Conservation (phyloP, 2,329 filamentous ascomycete species). For the Penicillium olsonii region DNA sequence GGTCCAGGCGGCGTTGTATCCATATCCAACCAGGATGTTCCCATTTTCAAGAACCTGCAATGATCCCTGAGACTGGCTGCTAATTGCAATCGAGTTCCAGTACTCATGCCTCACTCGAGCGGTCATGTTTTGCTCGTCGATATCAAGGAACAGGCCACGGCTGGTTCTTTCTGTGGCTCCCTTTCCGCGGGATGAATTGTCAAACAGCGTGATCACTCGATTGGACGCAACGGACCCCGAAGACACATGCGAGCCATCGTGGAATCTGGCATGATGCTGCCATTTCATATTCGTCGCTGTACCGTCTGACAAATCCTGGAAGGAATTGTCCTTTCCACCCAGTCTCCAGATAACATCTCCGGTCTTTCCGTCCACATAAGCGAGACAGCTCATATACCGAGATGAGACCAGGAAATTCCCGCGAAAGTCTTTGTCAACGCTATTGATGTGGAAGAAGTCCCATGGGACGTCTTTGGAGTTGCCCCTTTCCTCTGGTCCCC, state of each 20-base stretch:
- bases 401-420: conserved; percentile 50
- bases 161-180: conserved; percentile 28
- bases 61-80: conserved; percentile 47
- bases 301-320: conserved; percentile 44
- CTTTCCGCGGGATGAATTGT: conserved; percentile 38
- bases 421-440: conserved; percentile 51
- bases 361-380: conserved; percentile 44
- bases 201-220: conserved; percentile 41
- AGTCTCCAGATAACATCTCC: conserved; percentile 55
- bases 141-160: conserved; percentile 48
- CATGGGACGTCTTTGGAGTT: conserved; percentile 36
- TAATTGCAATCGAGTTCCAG: conserved; percentile 39
- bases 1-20: conserved; percentile 52
- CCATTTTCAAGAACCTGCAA: conserved; percentile 45
- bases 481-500: conserved; percentile 21
- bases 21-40: conserved; percentile 54
- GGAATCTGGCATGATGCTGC: conserved; percentile 56
- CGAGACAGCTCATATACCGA: conserved; percentile 39
- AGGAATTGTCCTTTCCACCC: conserved; percentile 50
- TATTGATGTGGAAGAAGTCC: conserved; percentile 61
- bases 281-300: conserved; percentile 51
- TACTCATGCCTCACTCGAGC: conserved; percentile 45
- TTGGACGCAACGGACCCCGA: conserved; percentile 20
- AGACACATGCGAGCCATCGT: neutral
- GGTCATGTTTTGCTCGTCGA: conserved; percentile 47